Evolutionary conservation across 345 rosid species (phyloP).

Genomic region (Citrus inodora): DNA sequence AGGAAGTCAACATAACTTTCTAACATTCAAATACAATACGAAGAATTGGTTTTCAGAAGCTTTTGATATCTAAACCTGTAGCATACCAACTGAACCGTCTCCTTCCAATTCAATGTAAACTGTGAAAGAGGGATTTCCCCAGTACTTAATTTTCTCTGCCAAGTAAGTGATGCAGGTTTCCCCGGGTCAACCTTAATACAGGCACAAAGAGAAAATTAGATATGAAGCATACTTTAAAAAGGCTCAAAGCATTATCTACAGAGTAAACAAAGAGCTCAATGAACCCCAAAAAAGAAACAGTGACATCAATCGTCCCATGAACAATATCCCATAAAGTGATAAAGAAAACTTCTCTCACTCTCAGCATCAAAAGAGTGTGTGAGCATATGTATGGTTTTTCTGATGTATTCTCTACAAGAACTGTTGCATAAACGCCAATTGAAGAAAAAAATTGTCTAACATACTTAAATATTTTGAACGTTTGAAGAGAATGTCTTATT

Average conservation of each 20-base stretch:
- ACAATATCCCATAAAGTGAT: neutral
- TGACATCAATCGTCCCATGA: neutral
- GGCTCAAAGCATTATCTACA: neutral
- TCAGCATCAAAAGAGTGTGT: neutral
- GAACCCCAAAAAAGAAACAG: neutral
- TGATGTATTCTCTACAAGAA: neutral
- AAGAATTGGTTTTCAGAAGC: neutral
- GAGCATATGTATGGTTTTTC: neutral
- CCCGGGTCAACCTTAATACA: slow-evolving; percentile 49
- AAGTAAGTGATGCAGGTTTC: slow-evolving; percentile 55
- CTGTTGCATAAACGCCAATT: neutral
- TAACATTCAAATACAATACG: neutral
- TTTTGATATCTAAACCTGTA: neutral
- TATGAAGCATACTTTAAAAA: neutral
- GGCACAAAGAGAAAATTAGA: slow-evolving; percentile 5
- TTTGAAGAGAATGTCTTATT: neutral
- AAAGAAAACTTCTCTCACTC: neutral
- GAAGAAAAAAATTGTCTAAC: neutral
- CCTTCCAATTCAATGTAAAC: slow-evolving; percentile 49
- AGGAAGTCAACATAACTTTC: neutral
- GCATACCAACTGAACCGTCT: slow-evolving; percentile 59
- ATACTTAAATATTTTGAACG: neutral
- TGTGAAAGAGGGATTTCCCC: slow-evolving; percentile 28
- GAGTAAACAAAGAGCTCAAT: neutral
- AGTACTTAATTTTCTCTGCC: slow-evolving; percentile 54